A percentile compares a stretch with the other conserved stretches of the same genome.
Conservation (phyloP, 2,329 filamentous ascomycete species). For the Epichloe baconii region DNA sequence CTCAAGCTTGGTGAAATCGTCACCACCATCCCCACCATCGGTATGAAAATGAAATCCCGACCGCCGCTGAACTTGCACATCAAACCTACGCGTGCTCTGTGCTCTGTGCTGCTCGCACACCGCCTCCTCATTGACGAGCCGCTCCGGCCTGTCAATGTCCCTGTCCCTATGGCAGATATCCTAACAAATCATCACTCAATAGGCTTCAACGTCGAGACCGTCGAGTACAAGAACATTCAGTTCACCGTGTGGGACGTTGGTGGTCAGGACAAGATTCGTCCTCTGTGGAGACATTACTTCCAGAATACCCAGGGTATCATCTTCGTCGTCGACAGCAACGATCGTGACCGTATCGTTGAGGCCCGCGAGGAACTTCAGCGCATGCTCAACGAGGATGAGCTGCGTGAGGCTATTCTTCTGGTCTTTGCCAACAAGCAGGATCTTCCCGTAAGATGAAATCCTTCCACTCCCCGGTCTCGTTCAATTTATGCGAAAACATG, state of each 20-base stretch:
- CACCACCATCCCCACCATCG: slow-evolving; percentile 97
- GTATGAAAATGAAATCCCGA: slow-evolving; percentile 37
- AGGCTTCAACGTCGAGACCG: slow-evolving; percentile 99
- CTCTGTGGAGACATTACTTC: slow-evolving; percentile 99
- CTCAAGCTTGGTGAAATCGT: slow-evolving; percentile 99
- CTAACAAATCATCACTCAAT: slow-evolving; percentile 8
- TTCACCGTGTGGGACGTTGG: slow-evolving; percentile 99
- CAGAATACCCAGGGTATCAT: slow-evolving; percentile 99
- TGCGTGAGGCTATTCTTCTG: slow-evolving; percentile 89
- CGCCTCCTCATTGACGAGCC: background rate
- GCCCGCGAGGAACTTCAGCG: slow-evolving; percentile 91
- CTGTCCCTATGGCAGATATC: background rate
- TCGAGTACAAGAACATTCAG: slow-evolving; percentile 99
- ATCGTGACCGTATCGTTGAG: slow-evolving; percentile 95
- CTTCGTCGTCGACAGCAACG: slow-evolving; percentile 98
- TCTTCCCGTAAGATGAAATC: slow-evolving; percentile 61
- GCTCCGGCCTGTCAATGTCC: background rate
- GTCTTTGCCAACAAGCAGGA: slow-evolving; percentile 99
- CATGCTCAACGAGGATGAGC: slow-evolving; percentile 98
- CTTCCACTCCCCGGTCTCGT: background rate
- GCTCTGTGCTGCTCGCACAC: background rate
- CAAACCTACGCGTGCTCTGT: background rate
- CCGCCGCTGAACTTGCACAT: background rate
- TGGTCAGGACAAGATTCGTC: slow-evolving; percentile 99
- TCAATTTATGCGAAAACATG: background rate